These are phyloP conservation scores for Didymella glomerata DNA, from an alignment of 2,329 filamentous ascomycete genomes.

Conservation along the genomic window DNA sequence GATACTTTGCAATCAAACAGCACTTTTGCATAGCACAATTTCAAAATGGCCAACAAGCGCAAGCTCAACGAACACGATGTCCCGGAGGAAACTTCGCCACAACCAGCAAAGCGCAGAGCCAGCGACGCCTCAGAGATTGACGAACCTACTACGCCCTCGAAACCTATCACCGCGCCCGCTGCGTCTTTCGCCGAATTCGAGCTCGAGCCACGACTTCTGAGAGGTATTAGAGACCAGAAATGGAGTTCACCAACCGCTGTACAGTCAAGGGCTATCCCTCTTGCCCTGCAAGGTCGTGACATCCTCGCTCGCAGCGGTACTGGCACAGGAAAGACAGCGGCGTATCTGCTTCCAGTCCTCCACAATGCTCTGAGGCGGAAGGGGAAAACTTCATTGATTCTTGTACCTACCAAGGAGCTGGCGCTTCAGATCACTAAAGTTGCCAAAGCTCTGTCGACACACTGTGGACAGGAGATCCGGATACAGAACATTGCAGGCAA, in stretches of 20 bases:
- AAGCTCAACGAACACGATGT: slow-evolving; percentile 60
- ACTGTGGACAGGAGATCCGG: slow-evolving; percentile 84
- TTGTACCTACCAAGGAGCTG: slow-evolving; percentile 93
- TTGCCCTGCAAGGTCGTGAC: slow-evolving; percentile 87
- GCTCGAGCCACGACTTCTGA: slow-evolving; percentile 84
- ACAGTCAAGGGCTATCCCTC: slow-evolving; percentile 85
- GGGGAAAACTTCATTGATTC: slow-evolving; percentile 78
- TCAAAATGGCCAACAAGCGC: slow-evolving; percentile 50
- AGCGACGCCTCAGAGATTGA: slow-evolving; percentile 37
- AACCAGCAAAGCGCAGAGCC: slow-evolving; percentile 26
- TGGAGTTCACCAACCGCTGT: slow-evolving; percentile 89
- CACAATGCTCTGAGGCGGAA: slow-evolving; percentile 84
- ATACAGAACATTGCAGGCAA: slow-evolving; percentile 89
- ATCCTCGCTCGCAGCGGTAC: slow-evolving; percentile 92
- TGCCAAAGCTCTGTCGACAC: slow-evolving; percentile 78
- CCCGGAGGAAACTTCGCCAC: slow-evolving; percentile 48
- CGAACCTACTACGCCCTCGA: slow-evolving; percentile 24
- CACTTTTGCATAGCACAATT: slow-evolving; percentile 2
- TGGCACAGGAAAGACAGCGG: slow-evolving; percentile 96
- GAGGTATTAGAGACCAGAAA: slow-evolving; percentile 83
- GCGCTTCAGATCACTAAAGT: slow-evolving; percentile 88
- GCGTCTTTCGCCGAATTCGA: slow-evolving; percentile 76
- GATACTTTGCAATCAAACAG: slow-evolving; percentile 13
- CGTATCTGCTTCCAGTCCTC: slow-evolving; percentile 89
- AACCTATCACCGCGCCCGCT: slow-evolving; percentile 25